phyloP scores from a whole-genome alignment of 345 rosid genomes.

The Lepidium sativum region DNA sequence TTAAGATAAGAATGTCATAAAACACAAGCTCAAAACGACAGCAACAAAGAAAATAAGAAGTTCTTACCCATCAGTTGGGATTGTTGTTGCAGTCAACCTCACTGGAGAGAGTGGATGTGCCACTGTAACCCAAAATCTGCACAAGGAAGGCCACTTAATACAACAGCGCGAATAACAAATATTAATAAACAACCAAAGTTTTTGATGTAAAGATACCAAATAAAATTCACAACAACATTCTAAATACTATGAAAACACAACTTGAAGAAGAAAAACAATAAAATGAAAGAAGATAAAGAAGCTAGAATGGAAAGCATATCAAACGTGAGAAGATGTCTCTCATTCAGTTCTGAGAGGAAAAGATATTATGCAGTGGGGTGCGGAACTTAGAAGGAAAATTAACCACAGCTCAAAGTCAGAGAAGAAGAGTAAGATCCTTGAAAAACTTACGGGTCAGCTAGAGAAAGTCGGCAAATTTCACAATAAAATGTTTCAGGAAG shows the following conservation, averaged over 20 bases:
- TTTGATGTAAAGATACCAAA: not conserved
- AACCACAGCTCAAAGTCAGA: not conserved
- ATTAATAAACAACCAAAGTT: not conserved
- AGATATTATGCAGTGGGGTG: not conserved
- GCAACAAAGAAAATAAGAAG: not conserved
- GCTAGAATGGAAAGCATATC: too few relatives aligned
- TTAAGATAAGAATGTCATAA: not conserved
- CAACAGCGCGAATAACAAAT: not conserved
- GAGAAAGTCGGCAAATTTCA: slow-evolving; percentile 79
- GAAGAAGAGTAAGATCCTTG: not conserved
- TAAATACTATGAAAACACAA: too few relatives aligned
- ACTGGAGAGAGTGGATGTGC: slow-evolving; percentile 58
- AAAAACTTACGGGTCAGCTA: slow-evolving; percentile 89
- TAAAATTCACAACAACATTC: not conserved
- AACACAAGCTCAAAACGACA: not conserved
- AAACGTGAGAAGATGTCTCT: too few relatives aligned
- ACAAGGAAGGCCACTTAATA: slow-evolving; percentile 11
- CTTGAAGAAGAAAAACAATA: too few relatives aligned
- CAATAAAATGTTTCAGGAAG: slow-evolving; percentile 72
- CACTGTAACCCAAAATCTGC: slow-evolving; percentile 68
- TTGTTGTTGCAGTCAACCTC: slow-evolving; percentile 42
- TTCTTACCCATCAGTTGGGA: slow-evolving; percentile 83
- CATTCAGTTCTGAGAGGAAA: too few relatives aligned
- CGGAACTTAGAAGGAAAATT: not conserved
- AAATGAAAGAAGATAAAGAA: too few relatives aligned